These are phyloP conservation scores for Austroboletus festivus DNA, from an alignment of 768 basidiomycete species.

Conservation along the genomic window DNA sequence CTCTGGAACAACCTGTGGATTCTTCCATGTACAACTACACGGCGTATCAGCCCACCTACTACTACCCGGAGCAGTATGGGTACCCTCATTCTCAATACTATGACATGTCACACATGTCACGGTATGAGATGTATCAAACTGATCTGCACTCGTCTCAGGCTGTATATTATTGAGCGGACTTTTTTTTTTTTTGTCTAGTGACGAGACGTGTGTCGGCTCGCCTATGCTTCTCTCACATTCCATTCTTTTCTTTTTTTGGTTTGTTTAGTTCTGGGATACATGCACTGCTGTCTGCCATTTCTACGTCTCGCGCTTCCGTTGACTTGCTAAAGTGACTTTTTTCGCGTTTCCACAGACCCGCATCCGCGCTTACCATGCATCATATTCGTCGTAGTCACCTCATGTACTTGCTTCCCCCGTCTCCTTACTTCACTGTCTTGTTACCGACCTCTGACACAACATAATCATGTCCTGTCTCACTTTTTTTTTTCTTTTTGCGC, in stretches of 20 bases:
- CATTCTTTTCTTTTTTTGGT: constrained; percentile 15
- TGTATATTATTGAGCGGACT: constrained; percentile 55
- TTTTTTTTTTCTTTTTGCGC: constrained; percentile 5
- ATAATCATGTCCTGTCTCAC: neutral
- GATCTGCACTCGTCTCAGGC: constrained; percentile 48
- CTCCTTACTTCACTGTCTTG: constrained; percentile 9
- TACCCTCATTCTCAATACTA: constrained; percentile 61
- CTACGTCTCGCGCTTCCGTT: no score
- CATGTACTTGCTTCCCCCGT: constrained; percentile 19
- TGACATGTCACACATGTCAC: constrained; percentile 62
- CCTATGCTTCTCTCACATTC: constrained; percentile 2
- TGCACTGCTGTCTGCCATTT: constrained; percentile 18
- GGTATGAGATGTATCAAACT: constrained; percentile 65
- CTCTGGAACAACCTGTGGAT: constrained; percentile 26
- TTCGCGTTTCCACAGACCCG: constrained; percentile 22
- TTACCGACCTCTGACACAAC: constrained; percentile 4
- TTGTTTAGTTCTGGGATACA: constrained; percentile 17
- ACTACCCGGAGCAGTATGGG: constrained; percentile 66
- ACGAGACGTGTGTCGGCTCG: constrained; percentile 12
- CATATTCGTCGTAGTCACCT: neutral
- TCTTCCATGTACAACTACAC: constrained; percentile 51
- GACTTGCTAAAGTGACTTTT: constrained; percentile 20
- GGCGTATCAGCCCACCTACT: constrained; percentile 59
- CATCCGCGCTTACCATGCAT: no score
- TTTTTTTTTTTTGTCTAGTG: constrained; percentile 1